A percentile compares a stretch with the other conserved stretches of the same genome.
Evolutionary conservation across 768 basidiomycete species (phyloP).

Genomic region (Xerocomellus amylosporus): DNA sequence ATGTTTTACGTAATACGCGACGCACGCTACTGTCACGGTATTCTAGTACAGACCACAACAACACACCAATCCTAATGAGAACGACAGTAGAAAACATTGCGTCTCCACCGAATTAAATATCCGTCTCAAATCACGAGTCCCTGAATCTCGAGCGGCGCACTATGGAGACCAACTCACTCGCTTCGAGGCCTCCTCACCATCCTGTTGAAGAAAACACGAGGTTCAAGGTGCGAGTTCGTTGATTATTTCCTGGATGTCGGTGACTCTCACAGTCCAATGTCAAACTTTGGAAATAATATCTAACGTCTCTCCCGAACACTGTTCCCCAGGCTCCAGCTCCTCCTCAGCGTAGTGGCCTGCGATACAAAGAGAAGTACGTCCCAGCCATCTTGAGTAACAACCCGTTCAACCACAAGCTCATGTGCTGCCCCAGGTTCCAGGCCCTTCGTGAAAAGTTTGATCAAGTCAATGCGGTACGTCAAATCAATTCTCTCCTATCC

Average conservation of each 20-base stretch:
- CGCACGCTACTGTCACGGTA: too few relatives aligned
- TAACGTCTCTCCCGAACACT: neutral
- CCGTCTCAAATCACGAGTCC: too few relatives aligned
- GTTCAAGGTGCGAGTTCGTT: conserved; percentile 23
- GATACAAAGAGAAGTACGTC: conserved; percentile 35
- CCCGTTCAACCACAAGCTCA: neutral
- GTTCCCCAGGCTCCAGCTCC: conserved; percentile 12
- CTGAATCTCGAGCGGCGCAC: neutral
- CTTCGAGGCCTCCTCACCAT: conserved; percentile 11
- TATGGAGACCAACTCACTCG: conserved; percentile 16
- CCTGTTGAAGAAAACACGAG: conserved; percentile 21
- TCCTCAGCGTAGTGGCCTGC: conserved; percentile 17
- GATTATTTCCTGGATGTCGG: neutral
- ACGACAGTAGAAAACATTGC: too few relatives aligned
- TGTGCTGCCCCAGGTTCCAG: conserved; percentile 23
- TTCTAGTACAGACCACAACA: too few relatives aligned
- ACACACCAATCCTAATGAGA: too few relatives aligned
- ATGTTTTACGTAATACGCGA: too few relatives aligned
- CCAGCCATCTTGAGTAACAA: neutral
- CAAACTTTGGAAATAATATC: neutral
- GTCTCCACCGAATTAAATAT: too few relatives aligned
- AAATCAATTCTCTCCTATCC: neutral
- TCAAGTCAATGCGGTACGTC: conserved; percentile 32
- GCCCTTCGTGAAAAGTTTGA: conserved; percentile 33
- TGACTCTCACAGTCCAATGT: neutral